These are phyloP conservation scores for Porogramme epimiltina DNA, from an alignment of 1,284 basidiomycete species.

Conservation along the genomic window DNA sequence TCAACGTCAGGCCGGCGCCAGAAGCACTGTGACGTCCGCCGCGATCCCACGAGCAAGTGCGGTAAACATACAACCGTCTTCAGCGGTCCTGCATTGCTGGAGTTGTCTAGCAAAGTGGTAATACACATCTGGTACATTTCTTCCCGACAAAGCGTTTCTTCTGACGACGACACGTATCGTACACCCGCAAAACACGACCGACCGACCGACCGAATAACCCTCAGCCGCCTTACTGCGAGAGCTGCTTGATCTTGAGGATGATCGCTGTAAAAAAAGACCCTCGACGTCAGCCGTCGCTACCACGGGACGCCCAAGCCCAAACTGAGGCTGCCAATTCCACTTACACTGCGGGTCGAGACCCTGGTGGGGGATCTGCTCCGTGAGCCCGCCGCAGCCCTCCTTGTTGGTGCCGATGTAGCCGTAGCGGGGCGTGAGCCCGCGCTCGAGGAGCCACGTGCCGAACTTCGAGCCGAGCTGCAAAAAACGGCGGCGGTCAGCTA, in stretches of 20 bases:
- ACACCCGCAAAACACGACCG: conserved; percentile 7
- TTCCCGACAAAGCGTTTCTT: neutral
- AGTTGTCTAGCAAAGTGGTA: no score
- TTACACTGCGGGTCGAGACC: conserved; percentile 72
- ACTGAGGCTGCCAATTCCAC: conserved; percentile 27
- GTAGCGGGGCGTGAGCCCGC: conserved; percentile 77
- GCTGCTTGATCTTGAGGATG: conserved; percentile 61
- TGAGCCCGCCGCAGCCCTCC: conserved; percentile 82
- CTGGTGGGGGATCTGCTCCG: conserved; percentile 81
- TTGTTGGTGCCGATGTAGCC: conserved; percentile 79
- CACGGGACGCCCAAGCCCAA: neutral
- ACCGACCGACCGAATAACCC: neutral
- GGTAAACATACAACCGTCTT: no score
- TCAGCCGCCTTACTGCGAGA: conserved; percentile 37
- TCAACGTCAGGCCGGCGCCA: no score
- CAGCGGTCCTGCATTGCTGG: no score
- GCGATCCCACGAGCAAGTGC: no score
- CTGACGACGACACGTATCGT: conserved; percentile 8
- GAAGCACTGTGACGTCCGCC: no score
- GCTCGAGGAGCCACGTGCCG: conserved; percentile 84
- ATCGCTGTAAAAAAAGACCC: conserved; percentile 49
- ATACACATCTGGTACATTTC: neutral
- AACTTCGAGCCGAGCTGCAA: conserved; percentile 74
- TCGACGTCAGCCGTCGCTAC: conserved; percentile 9
- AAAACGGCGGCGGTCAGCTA: neutral